Evolutionary conservation across 2,329 filamentous ascomycete species (phyloP), one percentile per base, ranked within the genome.

Genomic region (Aspergillus amoenus): DNA sequence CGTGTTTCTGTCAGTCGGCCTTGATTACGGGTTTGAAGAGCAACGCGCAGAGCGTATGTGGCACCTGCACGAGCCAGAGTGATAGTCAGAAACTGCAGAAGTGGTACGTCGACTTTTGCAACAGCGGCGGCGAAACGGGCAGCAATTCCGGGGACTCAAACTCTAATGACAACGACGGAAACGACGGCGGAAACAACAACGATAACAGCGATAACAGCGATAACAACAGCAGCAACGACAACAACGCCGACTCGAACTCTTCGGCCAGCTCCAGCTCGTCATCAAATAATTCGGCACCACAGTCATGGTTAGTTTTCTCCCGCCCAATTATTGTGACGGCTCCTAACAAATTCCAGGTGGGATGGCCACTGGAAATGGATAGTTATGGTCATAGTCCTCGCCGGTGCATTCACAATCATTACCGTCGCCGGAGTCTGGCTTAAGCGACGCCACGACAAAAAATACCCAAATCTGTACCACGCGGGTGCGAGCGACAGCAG

Each of bases 361-460:
- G 59, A 82, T 7, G 81, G 78, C 27, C 90, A 93, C 73, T 91
- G 84, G 79, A 82, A 86, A 77, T 96, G 90, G 90, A 84, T 95
- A 45, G 81, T 93, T 61, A 91, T 94, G 82, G 80, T 94, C 52
- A 86, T 91, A 62, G 78, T 93, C 60, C 81, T 95, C 27, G 81
- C 88, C 43, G 78, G 93, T 58, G 87, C 80, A 52, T 89, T 95
- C 60, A 76, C 81, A 13, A 79, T 80, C 56, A 83, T 91, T 66
- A 89, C 88, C 80, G 75, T 88, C 40, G 80, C 84, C 17, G 88
- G 87, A 40, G 84, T 87, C 68, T 83, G 88, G 72, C 85, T 90
- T 76, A 88, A 90, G 63, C 85, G 86, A 56, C 87, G 88, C 63
- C 88, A 93, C 73, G 79, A 91, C 62, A 85, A 85, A 62, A 89